phyloP scores from a whole-genome alignment of 2,329 filamentous ascomycete genomes.

The Fusarium dlaminii region DNA sequence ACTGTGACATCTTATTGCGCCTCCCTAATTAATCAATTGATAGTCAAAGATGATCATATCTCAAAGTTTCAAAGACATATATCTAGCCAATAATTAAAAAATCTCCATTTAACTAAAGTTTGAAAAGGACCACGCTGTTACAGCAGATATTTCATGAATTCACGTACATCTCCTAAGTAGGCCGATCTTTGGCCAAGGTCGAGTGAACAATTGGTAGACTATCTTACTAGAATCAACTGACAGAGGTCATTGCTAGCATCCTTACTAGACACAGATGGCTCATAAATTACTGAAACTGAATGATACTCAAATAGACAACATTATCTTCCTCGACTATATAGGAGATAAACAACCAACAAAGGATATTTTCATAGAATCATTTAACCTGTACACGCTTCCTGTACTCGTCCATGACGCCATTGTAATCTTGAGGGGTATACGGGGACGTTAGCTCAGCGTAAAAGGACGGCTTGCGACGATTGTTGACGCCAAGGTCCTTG shows the following conservation, averaged over 20 bases:
- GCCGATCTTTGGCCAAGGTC: too few relatives aligned
- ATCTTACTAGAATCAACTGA: background rate
- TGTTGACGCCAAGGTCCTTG: background rate
- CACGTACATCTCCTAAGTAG: background rate
- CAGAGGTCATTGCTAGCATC: background rate
- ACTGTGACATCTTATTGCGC: too few relatives aligned
- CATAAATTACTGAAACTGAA: background rate
- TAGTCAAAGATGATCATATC: background rate
- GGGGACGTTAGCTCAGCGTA: background rate
- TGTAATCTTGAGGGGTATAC: background rate
- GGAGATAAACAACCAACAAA: background rate
- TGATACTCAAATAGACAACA: too few relatives aligned
- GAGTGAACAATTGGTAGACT: background rate
- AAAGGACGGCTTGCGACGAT: background rate
- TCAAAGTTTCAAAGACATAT: background rate
- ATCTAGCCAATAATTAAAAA: background rate
- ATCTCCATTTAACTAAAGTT: background rate
- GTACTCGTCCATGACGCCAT: background rate
- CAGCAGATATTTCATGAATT: accelerated
- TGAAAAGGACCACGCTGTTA: background rate
- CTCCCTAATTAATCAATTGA: background rate
- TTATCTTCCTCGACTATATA: background rate
- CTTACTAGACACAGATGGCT: background rate
- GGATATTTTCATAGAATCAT: background rate
- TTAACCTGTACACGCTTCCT: background rate